Evolutionary conservation across 2,329 filamentous ascomycete genomes (phyloP).

Genomic region (Colletotrichum endophyticum): DNA sequence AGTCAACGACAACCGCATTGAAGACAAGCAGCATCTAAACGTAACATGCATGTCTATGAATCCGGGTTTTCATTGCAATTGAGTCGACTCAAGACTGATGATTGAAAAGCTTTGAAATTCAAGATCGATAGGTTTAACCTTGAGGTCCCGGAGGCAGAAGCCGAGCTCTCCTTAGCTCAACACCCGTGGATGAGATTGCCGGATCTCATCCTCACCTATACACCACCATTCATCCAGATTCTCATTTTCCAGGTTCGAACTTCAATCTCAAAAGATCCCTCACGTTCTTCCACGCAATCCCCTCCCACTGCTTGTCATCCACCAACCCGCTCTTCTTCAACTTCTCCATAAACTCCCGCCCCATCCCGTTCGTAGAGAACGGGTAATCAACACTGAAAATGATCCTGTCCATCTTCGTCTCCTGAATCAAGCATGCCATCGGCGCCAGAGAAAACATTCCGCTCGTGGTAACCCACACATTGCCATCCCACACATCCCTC

Average conservation of each 20-base stretch:
- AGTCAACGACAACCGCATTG: neutral
- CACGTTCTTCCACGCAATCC: slow-evolving; percentile 55
- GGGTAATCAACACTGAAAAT: slow-evolving; percentile 65
- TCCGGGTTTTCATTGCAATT: neutral
- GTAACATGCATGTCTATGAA: neutral
- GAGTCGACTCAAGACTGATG: fast-evolving
- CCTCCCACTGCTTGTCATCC: slow-evolving; percentile 50
- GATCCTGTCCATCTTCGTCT: slow-evolving; percentile 52
- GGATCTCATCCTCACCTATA: neutral
- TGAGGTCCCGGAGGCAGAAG: neutral
- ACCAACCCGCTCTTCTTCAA: slow-evolving; percentile 55
- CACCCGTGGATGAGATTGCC: neutral
- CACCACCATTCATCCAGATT: neutral
- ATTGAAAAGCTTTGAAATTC: neutral
- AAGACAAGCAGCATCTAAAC: neutral
- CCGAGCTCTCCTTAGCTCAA: neutral
- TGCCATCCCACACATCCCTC: slow-evolving; percentile 56
- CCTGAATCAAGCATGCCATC: slow-evolving; percentile 47
- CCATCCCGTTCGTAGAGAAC: slow-evolving; percentile 53
- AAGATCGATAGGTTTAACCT: neutral
- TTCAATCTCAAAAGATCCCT: slow-evolving; percentile 46
- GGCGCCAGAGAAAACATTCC: slow-evolving; percentile 56
- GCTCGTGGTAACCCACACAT: slow-evolving; percentile 63
- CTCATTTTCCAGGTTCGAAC: neutral
- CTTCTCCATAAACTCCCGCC: slow-evolving; percentile 51